Conservation (phyloP, 1,139 yeast genomes). For the Debaryomyces nepalensis region DNA sequence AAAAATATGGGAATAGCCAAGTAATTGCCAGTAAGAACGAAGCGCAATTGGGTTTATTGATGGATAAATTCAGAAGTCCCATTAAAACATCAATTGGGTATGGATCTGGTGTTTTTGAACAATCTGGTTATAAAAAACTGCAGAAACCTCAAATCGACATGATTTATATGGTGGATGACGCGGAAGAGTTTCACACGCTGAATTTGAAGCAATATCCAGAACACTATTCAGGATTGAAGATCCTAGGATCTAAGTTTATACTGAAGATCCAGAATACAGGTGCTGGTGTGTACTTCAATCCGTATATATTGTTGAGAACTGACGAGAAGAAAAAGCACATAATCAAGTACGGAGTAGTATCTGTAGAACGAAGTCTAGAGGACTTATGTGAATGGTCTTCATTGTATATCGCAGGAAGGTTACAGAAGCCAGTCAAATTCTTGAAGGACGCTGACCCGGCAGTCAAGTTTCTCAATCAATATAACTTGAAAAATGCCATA, state of each 20-base stretch:
- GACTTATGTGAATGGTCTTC: slow-evolving; percentile 86
- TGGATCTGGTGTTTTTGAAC: slow-evolving; percentile 93
- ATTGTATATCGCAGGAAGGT: slow-evolving; percentile 86
- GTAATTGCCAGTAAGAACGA: slow-evolving; percentile 50
- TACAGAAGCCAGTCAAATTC: slow-evolving; percentile 91
- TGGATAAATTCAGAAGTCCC: slow-evolving; percentile 68
- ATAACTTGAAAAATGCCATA: slow-evolving; percentile 78
- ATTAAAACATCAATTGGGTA: slow-evolving; percentile 84
- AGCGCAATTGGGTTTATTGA: slow-evolving; percentile 52
- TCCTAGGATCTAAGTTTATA: slow-evolving; percentile 62
- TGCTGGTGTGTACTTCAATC: slow-evolving; percentile 93
- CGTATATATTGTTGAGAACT: slow-evolving; percentile 72
- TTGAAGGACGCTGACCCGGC: slow-evolving; percentile 60
- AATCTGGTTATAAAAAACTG: slow-evolving; percentile 54
- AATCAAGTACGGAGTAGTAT: slow-evolving; percentile 87
- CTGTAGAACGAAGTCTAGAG: slow-evolving; percentile 57
- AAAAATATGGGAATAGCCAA: slow-evolving; percentile 50
- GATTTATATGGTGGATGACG: slow-evolving; percentile 80
- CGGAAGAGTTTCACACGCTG: slow-evolving; percentile 72
- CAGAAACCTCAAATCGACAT: slow-evolving; percentile 74
- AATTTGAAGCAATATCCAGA: slow-evolving; percentile 67
- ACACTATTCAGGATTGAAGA: slow-evolving; percentile 73
- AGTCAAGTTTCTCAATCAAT: slow-evolving; percentile 69
- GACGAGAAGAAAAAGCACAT: slow-evolving; percentile 32
- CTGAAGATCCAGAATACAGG: no score